These are phyloP conservation scores for Coemansia sp. DNA, from an alignment of 371 early-diverging fungal genomes.

Conservation along the genomic window DNA sequence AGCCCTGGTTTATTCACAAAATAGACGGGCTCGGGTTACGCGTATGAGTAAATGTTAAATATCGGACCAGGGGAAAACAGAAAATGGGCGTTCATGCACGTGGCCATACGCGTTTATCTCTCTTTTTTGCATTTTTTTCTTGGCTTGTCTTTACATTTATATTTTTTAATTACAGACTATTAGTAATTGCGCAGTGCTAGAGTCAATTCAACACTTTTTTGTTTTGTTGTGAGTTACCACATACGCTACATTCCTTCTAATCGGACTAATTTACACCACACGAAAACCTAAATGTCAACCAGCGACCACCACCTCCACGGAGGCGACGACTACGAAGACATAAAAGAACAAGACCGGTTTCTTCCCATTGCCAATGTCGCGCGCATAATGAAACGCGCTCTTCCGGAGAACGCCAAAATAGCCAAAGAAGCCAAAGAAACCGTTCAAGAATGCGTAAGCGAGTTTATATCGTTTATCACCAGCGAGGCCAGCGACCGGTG, in stretches of 20 bases:
- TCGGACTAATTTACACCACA: not conserved
- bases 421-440: constrained; percentile 99
- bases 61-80: not conserved
- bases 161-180: not conserved
- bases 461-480: constrained; percentile 99
- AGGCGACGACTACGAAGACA: constrained; percentile 71
- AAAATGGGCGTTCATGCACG: not conserved
- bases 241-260: too few species aligned
- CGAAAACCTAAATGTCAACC: constrained; percentile 26
- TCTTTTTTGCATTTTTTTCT: not conserved
- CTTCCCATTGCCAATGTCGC: constrained; percentile 96
- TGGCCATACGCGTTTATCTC: not conserved
- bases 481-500: constrained; percentile 98
- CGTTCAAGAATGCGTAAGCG: constrained; percentile 98
- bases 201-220: not conserved
- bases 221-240: not conserved
- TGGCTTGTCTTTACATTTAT: not conserved
- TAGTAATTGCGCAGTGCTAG: not conserved
- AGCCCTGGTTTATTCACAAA: not conserved
- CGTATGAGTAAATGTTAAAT: not conserved
- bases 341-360: constrained; percentile 95
- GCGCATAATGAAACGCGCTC: constrained; percentile 97
- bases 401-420: constrained; percentile 98
- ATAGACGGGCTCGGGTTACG: not conserved
- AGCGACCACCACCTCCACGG: constrained; percentile 28